Conservation (phyloP, 805 yeast genomes). For the Suhomyces sp. region DNA sequence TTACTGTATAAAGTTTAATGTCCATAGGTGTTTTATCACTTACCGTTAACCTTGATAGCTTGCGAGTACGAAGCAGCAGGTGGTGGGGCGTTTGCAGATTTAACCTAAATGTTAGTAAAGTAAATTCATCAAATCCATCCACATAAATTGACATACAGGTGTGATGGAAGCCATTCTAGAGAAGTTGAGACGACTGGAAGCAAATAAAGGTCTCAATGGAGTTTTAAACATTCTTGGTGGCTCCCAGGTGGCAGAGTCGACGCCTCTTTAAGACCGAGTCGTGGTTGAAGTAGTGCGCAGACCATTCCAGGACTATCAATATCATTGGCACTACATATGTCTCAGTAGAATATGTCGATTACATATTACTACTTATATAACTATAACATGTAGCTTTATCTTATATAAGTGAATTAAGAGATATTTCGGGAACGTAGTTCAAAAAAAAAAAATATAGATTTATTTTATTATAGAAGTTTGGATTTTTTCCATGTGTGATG, state of each 20-base stretch:
- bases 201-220: slow-evolving; percentile 16
- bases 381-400: too few relatives aligned
- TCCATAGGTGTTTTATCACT: too few relatives aligned
- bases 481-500: too few relatives aligned
- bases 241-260: neutral
- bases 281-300: neutral
- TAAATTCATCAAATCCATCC: neutral
- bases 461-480: too few relatives aligned
- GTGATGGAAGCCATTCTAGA: slow-evolving; percentile 28
- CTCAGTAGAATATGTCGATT: too few relatives aligned
- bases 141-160: slow-evolving; percentile 28
- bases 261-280: neutral
- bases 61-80: slow-evolving; percentile 97
- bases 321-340: too few relatives aligned
- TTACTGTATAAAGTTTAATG: too few relatives aligned
- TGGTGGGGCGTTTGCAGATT: slow-evolving; percentile 81
- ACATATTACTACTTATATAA: too few relatives aligned
- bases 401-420: too few relatives aligned
- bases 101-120: slow-evolving; percentile 43
- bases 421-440: too few relatives aligned
- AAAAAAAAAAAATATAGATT: too few relatives aligned
- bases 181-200: slow-evolving; percentile 9
- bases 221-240: slow-evolving; percentile 15
- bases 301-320: too few relatives aligned
- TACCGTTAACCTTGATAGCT: slow-evolving; percentile 82